Evolutionary conservation across 768 basidiomycete species (phyloP), one percentile per base, ranked within the genome.

Genomic region (Thelephora aurantiotincta): DNA sequence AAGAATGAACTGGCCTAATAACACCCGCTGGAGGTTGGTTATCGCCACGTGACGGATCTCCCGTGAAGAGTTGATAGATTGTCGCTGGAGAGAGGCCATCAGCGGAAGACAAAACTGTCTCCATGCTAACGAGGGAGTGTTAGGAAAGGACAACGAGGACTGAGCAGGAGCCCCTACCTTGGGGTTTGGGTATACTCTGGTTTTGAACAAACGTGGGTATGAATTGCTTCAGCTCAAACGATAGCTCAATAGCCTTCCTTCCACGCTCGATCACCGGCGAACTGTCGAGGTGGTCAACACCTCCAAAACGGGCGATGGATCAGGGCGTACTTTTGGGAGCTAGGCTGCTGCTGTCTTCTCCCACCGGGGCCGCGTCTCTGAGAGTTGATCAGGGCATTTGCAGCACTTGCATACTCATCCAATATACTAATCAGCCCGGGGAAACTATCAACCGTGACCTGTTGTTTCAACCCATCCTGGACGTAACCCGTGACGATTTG

Each of bases 381-480:
- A 33, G 68, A 68, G 53, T 82, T 77, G 19, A 77, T 65, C 14
- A 76, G 71, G n/a, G 63, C 57, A 33, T 72, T 72, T n/a, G 90
- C 86, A 6, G 72, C 68, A 16, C 77, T 77, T 2, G 87, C 88
- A 63, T 91, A 97, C 46, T 92, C 89, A 50, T 92, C 87, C 49
- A 98, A 60, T 14, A 91, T 69, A 30, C 81, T 79, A 30, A 93
- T 68, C 19, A 97, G 70, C 2, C 87, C 89, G 2, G 65, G 60
- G 61, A 86, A 84, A 58, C 91, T 97, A 56, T 97, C 94, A 1
- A 68, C 60, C 0, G 78, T 77, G 41, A 96, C 70, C 11, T 67
- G 64, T 48, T 78, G 75, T 33, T 71, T 68, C 11, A 73, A 62
- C n/a, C 76, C 77, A 46, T 84, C 80, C 0, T 72, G 61, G 12